Evolutionary conservation across 2,329 filamentous ascomycete genomes (phyloP), one percentile per base, ranked within the genome.

Genomic region (Aspergillus sergii): DNA sequence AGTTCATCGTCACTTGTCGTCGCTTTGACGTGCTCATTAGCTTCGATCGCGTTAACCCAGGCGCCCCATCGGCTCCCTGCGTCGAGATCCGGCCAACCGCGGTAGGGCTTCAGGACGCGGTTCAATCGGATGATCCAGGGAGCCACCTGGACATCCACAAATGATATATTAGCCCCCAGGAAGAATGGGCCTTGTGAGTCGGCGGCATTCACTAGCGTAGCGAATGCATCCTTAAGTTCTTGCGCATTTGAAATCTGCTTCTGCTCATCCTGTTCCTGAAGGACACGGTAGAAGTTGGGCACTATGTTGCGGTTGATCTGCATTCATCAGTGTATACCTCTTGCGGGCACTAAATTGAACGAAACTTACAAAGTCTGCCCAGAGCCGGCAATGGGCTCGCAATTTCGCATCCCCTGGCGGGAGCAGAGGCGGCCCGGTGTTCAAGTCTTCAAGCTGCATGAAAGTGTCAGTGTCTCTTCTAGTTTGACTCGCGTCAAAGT

Each of bases 271-370:
- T 89, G 85, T 1, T 88, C 86, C 76, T 89, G 88, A 0, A 95
- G 83, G 21, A 93, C 83, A 39, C 85, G 84, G 77, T 93, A 94
- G 81, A 96, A 96, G 12, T 83, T 80, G 0, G 92, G 91, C 1
- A 96, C 86, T 60, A 96, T 88, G 67, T 89, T 84, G 36, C 89
- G 85, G 73, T 95, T 93, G 73, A 94, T 88, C 88, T 91, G 64
- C n/a, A 58, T 21, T 21, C 46, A 28, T 57, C 39, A 67, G 68
- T 66, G 34, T 90, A 64, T n/a, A 59, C 46, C 26, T 9, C 9
- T 32, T 12, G 2, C 19, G 39, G 65, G 66, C 67, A 32, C 41
- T 34, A 28, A 8, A 26, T 21, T 26, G 36, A 23, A 23, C 8
- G 39, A 32, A 48, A 75, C 86, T 76, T 78, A 92, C 88, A 80